Evolutionary conservation across 352 stramenopile species (phyloP).

Genomic region (Globisporangium recalcitrans): DNA sequence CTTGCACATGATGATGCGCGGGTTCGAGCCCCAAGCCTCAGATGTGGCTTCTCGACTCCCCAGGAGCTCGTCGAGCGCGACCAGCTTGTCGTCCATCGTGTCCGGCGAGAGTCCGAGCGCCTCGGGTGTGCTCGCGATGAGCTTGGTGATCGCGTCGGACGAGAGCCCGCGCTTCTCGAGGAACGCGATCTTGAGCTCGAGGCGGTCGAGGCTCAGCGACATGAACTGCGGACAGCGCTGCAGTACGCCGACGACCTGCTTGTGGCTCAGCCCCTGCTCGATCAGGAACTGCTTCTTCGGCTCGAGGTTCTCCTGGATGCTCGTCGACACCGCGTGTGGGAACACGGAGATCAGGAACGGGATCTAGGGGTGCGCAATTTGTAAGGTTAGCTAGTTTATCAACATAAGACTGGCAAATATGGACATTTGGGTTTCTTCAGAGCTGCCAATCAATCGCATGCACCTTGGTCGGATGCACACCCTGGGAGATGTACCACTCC

Average conservation of each 20-base stretch:
- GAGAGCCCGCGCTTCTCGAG: conserved; percentile 29
- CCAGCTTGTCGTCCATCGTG: conserved; percentile 38
- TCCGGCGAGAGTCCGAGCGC: conserved; percentile 29
- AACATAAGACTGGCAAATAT: not conserved
- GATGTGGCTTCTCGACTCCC: conserved; percentile 20
- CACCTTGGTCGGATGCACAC: conserved; percentile 29
- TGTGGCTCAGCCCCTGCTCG: conserved; percentile 26
- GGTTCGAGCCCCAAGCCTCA: conserved; percentile 20
- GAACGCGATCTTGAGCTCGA: conserved; percentile 28
- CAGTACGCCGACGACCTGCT: conserved; percentile 37
- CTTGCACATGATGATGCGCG: conserved; percentile 55
- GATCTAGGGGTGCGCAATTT: conserved; percentile 41
- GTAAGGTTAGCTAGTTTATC: too few relatives aligned
- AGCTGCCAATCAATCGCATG: not conserved
- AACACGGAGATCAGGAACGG: conserved; percentile 52
- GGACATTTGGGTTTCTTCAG: not conserved
- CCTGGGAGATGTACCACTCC: conserved; percentile 35
- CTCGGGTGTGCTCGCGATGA: conserved; percentile 37
- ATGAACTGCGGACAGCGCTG: conserved; percentile 39
- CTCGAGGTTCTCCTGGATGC: conserved; percentile 32
- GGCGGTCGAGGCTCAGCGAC: conserved; percentile 26
- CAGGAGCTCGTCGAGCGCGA: conserved; percentile 35
- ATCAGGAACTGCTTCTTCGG: conserved; percentile 36
- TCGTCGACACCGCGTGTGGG: conserved; percentile 31
- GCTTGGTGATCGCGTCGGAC: conserved; percentile 23